These are phyloP conservation scores for Clarireedia homoeocarpa DNA, from an alignment of 2,329 filamentous ascomycete species.

Conservation along the genomic window DNA sequence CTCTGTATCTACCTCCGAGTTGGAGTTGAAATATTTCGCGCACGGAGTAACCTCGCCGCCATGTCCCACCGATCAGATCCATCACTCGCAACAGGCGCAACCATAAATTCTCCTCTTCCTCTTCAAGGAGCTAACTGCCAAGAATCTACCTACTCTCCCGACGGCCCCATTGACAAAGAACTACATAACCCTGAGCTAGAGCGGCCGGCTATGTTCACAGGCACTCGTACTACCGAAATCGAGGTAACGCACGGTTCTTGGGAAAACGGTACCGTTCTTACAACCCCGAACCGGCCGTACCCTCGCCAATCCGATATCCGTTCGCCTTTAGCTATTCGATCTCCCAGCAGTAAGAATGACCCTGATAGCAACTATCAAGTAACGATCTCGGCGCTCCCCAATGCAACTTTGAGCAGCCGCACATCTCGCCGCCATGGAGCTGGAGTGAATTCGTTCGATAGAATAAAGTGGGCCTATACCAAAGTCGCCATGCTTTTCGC, in stretches of 20 bases:
- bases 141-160: not conserved
- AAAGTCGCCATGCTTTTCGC: constrained; percentile 66
- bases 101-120: constrained; percentile 30
- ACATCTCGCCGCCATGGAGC: not conserved
- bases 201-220: constrained; percentile 5
- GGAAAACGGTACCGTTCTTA: not conserved
- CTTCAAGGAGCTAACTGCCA: not conserved
- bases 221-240: constrained; percentile 21
- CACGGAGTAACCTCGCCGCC: constrained; percentile 34
- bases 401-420: not conserved
- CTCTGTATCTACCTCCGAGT: constrained; percentile 59
- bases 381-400: constrained; percentile 9
- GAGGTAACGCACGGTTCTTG: constrained; percentile 13
- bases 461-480: constrained; percentile 60
- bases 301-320: not conserved
- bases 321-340: not conserved
- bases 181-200: not conserved
- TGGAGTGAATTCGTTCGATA: constrained; percentile 35
- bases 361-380: constrained; percentile 10
- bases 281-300: not conserved
- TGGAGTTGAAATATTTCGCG: constrained; percentile 58
- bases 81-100: not conserved
- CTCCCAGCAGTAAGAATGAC: not conserved
- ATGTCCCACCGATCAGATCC: constrained; percentile 5
- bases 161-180: not conserved